Evolutionary conservation across 2,329 filamentous ascomycete genomes (phyloP).

Genomic region (Nectriaceae sp.): DNA sequence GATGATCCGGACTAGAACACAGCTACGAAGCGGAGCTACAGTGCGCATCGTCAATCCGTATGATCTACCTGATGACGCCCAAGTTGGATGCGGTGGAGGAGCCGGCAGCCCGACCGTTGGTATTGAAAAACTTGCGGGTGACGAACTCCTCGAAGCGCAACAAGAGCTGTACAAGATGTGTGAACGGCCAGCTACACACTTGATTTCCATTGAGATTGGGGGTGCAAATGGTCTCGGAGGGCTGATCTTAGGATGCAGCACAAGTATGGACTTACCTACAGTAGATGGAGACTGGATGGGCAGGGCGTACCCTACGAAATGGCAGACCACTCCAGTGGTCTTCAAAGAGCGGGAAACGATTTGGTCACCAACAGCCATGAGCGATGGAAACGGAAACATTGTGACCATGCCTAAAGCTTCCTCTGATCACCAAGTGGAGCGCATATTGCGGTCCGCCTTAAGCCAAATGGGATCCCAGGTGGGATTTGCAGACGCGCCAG

Average conservation of each 20-base stretch:
- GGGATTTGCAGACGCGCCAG: slow-evolving; percentile 49
- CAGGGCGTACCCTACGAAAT: slow-evolving; percentile 54
- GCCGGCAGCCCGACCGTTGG: slow-evolving; percentile 62
- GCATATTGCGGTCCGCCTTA: slow-evolving; percentile 52
- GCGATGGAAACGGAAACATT: slow-evolving; percentile 54
- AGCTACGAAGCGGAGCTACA: slow-evolving; percentile 50
- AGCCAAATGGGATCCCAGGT: slow-evolving; percentile 57
- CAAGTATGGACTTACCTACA: slow-evolving; percentile 51
- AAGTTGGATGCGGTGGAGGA: slow-evolving; percentile 57
- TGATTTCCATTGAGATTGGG: slow-evolving; percentile 67
- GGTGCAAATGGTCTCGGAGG: slow-evolving; percentile 64
- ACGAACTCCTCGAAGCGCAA: slow-evolving; percentile 56
- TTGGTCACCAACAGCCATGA: slow-evolving; percentile 48
- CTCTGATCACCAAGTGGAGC: slow-evolving; percentile 50
- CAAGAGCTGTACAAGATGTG: slow-evolving; percentile 55
- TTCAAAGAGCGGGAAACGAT: slow-evolving; percentile 50
- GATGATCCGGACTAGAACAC: slow-evolving; percentile 52
- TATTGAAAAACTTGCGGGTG: slow-evolving; percentile 60
- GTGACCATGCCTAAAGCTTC: slow-evolving; percentile 50
- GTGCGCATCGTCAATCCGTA: slow-evolving; percentile 54
- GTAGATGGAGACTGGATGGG: slow-evolving; percentile 62
- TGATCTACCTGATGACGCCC: slow-evolving; percentile 51
- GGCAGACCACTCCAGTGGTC: slow-evolving; percentile 56
- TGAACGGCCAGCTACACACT: slow-evolving; percentile 50
- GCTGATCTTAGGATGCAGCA: slow-evolving; percentile 56